phyloP scores from a whole-genome alignment of 2,329 filamentous ascomycete genomes.

The Xylariales sp. region DNA sequence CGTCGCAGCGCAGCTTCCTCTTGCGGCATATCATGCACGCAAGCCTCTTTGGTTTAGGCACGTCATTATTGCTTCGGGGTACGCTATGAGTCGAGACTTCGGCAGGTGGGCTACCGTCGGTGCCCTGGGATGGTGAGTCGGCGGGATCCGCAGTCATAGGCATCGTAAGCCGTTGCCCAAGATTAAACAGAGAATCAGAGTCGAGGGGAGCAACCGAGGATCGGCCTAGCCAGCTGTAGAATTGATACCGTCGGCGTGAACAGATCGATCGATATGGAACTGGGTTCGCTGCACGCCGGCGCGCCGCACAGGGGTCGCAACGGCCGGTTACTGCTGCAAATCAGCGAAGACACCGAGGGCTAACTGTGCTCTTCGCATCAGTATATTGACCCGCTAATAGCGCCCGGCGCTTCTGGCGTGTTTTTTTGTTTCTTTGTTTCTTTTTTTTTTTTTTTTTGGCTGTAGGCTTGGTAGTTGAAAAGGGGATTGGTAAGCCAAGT shows the following conservation, averaged over 20 bases:
- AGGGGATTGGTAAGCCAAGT: neutral
- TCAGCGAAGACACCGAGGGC: constrained; percentile 8
- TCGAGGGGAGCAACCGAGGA: neutral
- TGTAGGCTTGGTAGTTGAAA: neutral
- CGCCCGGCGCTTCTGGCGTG: constrained; percentile 10
- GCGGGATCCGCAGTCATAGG: constrained; percentile 37
- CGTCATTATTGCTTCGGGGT: constrained; percentile 63
- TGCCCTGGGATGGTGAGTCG: constrained; percentile 54
- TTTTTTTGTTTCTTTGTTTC: too few species aligned
- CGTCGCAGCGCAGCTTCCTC: constrained; percentile 91
- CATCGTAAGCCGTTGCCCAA: constrained; percentile 37
- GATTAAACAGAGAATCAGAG: neutral
- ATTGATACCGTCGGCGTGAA: neutral
- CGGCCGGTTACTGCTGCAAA: constrained; percentile 14
- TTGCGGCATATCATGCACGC: constrained; percentile 95
- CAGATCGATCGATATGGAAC: neutral
- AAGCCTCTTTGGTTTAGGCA: constrained; percentile 89
- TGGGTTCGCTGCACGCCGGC: constrained; percentile 11
- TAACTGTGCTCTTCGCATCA: constrained; percentile 19
- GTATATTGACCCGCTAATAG: neutral
- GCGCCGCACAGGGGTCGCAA: constrained; percentile 16
- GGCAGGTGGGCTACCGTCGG: constrained; percentile 53
- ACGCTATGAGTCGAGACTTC: constrained; percentile 52
- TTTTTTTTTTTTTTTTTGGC: too few species aligned
- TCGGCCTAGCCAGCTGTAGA: constrained; percentile 7